phyloP scores from a whole-genome alignment of 164 flowering plant genomes.

The Magnolia kwangsiensis region DNA sequence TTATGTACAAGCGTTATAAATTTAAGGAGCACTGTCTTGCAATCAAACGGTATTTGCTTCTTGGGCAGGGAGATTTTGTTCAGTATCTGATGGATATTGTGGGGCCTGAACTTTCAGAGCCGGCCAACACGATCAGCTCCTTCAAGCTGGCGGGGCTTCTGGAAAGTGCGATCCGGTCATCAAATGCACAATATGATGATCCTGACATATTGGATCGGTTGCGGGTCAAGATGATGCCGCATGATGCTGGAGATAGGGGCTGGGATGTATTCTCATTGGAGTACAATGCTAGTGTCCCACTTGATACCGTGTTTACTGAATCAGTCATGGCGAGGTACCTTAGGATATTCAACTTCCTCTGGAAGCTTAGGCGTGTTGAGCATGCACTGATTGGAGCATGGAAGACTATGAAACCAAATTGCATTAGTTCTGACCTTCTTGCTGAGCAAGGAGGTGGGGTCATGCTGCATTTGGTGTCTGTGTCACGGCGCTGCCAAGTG shows the following conservation, averaged over 20 bases:
- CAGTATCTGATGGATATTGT: constrained; percentile 98
- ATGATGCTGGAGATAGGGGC: constrained; percentile 90
- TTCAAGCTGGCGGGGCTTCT: constrained; percentile 88
- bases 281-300: constrained; percentile 87
- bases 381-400: constrained; percentile 93
- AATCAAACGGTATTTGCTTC: constrained; percentile 88
- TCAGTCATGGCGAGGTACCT: constrained; percentile 89
- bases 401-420: constrained; percentile 98
- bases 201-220: constrained; percentile 79
- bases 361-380: constrained; percentile 98
- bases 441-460: constrained; percentile 56
- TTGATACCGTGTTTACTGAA: constrained; percentile 89
- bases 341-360: constrained; percentile 84
- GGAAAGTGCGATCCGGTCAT: constrained; percentile 89
- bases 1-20: constrained; percentile 67
- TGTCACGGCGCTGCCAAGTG: constrained; percentile 87
- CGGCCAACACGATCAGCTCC: constrained; percentile 91
- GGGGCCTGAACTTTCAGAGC: constrained; percentile 91
- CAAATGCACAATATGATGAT: constrained; percentile 99
- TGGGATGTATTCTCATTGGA: constrained; percentile 99
- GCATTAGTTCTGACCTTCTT: constrained; percentile 68
- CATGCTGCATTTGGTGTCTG: constrained; percentile 58
- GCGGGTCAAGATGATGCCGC: constrained; percentile 98
- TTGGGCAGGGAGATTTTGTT: constrained; percentile 99
- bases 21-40: constrained; percentile 98